Base-by-base conservation (phyloP, 2,329 filamentous ascomycete genomes). In the Xylaria sp. region DNA sequence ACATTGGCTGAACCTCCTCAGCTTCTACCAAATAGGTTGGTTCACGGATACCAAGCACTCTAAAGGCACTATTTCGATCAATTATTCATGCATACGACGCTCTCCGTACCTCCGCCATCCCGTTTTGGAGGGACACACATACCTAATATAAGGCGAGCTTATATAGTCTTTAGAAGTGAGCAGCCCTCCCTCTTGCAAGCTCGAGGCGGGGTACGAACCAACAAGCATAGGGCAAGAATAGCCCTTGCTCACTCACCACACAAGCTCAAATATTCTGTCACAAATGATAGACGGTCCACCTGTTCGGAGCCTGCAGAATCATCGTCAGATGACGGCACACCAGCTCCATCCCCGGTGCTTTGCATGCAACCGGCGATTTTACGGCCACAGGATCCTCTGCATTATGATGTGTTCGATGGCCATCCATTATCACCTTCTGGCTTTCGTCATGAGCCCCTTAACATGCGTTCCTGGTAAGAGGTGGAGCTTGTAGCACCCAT, bases 171-270 rank as follows among this genome's bases (percentile, higher is more conserved):
- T 51, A 32, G 59, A 61, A 58, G 37, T 37, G 65, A 65, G 48
- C 44, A 51, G n/a, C n/a, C n/a, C 35, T 47, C 63, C 37, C 23
- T 50, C 32, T 42, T 21, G 21, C 25, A 57, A 68, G 10, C 25
- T 40, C 16, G 23, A 71, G 70, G 74, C 70, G 75, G 75, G 74
- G 74, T 75, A 75, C 58, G 68, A 63, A 70, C 71, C 71, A 73
- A 64, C 48, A 66, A 60, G 68, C 51, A 60, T 64, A 63, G 55
- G 63, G 42, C 27, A 60, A 47, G 37, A 37, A 37, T 57, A 44
- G 61, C 65, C 9, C 25, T 67, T 60, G 12, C 25, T 67, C 60
- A n/a, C 42, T 64, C 66, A 44, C 54, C 42, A 65, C 60, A 62
- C 48, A 48, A 63, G 44, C 44, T 60, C 35, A 35, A 54, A 63